These are phyloP conservation scores for Carex kokanica DNA, from an alignment of 176 grass and related monocot genomes.

Conservation along the genomic window DNA sequence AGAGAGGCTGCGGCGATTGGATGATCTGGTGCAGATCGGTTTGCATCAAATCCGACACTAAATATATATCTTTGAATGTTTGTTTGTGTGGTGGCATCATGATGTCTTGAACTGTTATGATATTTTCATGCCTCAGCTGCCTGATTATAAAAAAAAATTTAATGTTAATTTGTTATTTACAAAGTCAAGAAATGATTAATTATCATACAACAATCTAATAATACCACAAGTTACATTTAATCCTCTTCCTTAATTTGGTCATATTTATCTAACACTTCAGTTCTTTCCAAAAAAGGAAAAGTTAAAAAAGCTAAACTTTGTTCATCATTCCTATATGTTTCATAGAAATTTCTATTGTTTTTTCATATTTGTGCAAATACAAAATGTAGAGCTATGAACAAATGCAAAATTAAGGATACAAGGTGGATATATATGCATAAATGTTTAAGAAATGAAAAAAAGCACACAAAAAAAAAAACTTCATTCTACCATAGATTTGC, in stretches of 20 bases:
- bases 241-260: not conserved
- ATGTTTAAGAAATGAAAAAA: not conserved
- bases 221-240: not conserved
- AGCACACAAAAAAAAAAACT: not conserved
- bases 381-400: no score
- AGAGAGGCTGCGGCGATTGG: slow-evolving; percentile 24
- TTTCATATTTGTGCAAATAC: no score
- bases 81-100: slow-evolving; percentile 35
- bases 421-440: not conserved
- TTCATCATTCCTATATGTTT: not conserved
- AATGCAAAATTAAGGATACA: no score
- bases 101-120: slow-evolving; percentile 37
- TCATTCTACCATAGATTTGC: not conserved
- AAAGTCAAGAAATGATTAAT: no score
- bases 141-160: not conserved
- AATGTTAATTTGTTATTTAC: not conserved
- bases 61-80: slow-evolving; percentile 33
- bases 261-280: not conserved
- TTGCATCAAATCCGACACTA: slow-evolving; percentile 40
- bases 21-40: slow-evolving; percentile 43
- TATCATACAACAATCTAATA: no score
- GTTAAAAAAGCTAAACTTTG: not conserved
- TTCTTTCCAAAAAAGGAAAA: not conserved
- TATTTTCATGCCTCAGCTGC: slow-evolving; percentile 35
- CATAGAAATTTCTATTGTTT: no score